phyloP scores from a whole-genome alignment of 208 protist species.

The Trichomonas tenax region DNA sequence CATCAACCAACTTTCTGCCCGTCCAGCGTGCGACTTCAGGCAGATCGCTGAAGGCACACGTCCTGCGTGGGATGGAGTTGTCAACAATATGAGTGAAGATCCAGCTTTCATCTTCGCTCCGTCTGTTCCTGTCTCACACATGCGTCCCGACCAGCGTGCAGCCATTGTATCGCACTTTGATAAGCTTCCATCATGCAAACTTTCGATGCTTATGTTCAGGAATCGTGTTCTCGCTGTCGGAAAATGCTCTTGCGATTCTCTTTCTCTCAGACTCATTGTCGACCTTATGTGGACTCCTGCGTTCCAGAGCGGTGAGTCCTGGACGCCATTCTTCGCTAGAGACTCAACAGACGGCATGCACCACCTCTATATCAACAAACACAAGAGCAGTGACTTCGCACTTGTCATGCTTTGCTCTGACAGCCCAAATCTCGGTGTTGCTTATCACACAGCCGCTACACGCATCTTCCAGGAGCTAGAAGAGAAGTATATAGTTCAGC shows the following conservation, averaged over 20 bases:
- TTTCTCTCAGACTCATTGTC: background rate
- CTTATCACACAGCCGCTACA: background rate
- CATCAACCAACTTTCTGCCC: background rate
- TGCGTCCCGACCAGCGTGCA: background rate
- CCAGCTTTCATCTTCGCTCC: slow-evolving; percentile 10
- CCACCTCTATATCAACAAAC: background rate
- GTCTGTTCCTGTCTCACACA: background rate
- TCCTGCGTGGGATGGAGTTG: slow-evolving; percentile 2
- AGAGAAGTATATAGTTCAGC: background rate
- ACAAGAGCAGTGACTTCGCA: background rate
- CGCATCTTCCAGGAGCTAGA: background rate
- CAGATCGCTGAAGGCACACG: background rate
- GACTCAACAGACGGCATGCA: background rate
- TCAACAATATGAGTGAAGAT: slow-evolving; percentile 16
- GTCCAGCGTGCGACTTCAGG: background rate
- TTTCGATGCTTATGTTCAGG: background rate
- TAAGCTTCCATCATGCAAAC: background rate
- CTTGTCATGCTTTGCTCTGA: background rate
- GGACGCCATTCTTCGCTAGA: background rate
- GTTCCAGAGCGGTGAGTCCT: background rate
- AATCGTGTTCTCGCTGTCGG: background rate
- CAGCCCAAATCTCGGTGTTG: background rate
- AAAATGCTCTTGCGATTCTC: background rate
- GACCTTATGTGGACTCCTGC: background rate
- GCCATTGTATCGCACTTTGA: background rate